Evolutionary conservation across 1,284 basidiomycete genomes (phyloP), one percentile per base, ranked within the genome.

Genomic region (Ceratobasidium sp.): DNA sequence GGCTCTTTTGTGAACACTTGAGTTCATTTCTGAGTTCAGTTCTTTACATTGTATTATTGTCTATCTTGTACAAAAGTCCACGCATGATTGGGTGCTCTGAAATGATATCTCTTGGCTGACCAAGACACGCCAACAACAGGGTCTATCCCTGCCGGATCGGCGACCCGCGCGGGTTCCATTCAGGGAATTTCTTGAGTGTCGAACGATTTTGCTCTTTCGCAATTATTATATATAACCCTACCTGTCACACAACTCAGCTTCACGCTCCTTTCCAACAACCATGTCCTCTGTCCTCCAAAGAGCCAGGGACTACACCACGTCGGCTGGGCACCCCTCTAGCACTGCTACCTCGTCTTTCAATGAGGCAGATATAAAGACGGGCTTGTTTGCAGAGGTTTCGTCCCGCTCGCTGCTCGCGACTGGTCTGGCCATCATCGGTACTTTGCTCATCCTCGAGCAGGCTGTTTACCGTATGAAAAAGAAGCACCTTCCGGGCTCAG

Each of bases 391-490:
- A 8, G 38, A 42, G 22, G 52, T 34, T 32, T 67, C 64, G 40
- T 8, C n/a, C 29, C 64, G 64, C 27, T 57, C 67, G 35, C 40
- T 50, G 67, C 54, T 58, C 22, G 64, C 60, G 78, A 91, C 91
- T 1, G 85, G 87, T 29, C 73, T 81, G 45, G 85, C 86, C 40
- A 79, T 93, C 74, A 73, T 92, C 71, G 76, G 84, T 50, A 80
- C 87, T 5, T 83, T 94, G 42, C 86, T 94, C 60, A 80, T 84
- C 50, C 82, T 93, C 65, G 92, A 94, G 76, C 94, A 98, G 81
- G 82, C 85, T 31, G 86, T 94, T 22, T 98, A 94, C 79, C 84
- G 94, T 45, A 85, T 85, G 77, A 96, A 96, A 82, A 96, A 97
- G 77, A 85, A 84, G 22, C 86, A 91, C 75, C 84, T 98, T 6